A percentile compares a stretch with the other conserved stretches of the same genome.
phyloP scores from a whole-genome alignment of 352 stramenopile species.

The Phytophthora palmivora region DNA sequence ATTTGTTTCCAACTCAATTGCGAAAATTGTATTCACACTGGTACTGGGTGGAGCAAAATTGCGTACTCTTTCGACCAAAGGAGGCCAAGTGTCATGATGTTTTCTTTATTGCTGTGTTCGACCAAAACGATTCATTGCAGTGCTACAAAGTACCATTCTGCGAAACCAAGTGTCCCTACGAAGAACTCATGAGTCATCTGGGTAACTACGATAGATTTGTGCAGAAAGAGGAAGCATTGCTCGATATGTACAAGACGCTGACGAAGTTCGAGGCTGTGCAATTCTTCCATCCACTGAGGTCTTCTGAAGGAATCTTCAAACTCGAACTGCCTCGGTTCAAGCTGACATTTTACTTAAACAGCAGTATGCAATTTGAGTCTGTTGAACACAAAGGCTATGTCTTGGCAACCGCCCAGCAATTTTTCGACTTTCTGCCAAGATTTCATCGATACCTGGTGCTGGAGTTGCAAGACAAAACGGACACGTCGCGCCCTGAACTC shows the following conservation, averaged over 20 bases:
- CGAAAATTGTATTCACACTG: slow-evolving; percentile 51
- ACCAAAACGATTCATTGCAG: slow-evolving; percentile 1
- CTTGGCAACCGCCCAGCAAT: slow-evolving; percentile 44
- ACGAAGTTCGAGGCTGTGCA: slow-evolving; percentile 50
- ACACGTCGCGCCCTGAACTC: slow-evolving; percentile 24
- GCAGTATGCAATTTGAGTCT: slow-evolving; percentile 32
- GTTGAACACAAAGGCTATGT: slow-evolving; percentile 51
- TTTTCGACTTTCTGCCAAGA: slow-evolving; percentile 44
- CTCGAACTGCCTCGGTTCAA: slow-evolving; percentile 54
- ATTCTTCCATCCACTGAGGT: slow-evolving; percentile 44
- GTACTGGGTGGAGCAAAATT: slow-evolving; percentile 55
- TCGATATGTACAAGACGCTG: slow-evolving; percentile 11
- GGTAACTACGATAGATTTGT: slow-evolving; percentile 39
- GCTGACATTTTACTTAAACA: slow-evolving; percentile 43
- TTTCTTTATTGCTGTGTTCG: slow-evolving; percentile 32
- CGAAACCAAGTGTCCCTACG: slow-evolving; percentile 27
- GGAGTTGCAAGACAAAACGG: slow-evolving; percentile 8
- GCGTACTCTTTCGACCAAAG: slow-evolving; percentile 46
- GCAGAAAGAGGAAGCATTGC: slow-evolving; percentile 11
- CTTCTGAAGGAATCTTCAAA: slow-evolving; percentile 22
- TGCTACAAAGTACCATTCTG: slow-evolving; percentile 47
- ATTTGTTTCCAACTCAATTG: slow-evolving; percentile 37
- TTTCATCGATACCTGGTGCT: slow-evolving; percentile 54
- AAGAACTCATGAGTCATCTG: slow-evolving; percentile 17
- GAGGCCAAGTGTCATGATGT: slow-evolving; percentile 24